A percentile compares a stretch with the other conserved stretches of the same genome.
phyloP scores from a whole-genome alignment of 2,329 filamentous ascomycete genomes.

The Harringtonia aguacate region DNA sequence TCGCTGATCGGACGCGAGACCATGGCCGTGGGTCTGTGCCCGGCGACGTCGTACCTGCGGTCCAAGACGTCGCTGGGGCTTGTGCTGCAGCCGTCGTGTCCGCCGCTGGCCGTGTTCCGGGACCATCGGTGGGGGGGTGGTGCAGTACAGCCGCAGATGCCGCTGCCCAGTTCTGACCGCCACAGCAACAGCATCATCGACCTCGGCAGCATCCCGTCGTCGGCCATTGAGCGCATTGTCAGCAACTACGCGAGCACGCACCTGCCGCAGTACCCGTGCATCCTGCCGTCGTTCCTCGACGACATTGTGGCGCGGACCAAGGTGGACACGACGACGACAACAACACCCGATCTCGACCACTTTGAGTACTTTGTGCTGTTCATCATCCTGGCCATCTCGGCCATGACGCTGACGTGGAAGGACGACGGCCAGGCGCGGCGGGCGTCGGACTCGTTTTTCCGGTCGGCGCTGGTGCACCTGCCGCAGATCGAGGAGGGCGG shows the following conservation, averaged over 20 bases:
- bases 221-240: slow-evolving; percentile 3
- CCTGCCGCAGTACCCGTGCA: slow-evolving; percentile 4
- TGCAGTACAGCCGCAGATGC: neutral
- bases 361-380: slow-evolving; percentile 20
- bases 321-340: neutral
- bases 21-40: neutral
- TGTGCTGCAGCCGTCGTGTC: slow-evolving; percentile 2
- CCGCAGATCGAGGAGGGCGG: slow-evolving; percentile 13
- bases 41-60: neutral
- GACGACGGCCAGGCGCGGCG: slow-evolving; percentile 21
- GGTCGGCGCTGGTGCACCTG: slow-evolving; percentile 18
- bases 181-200: neutral
- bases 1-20: slow-evolving; percentile 1
- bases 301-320: neutral
- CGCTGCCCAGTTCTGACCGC: neutral
- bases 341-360: neutral
- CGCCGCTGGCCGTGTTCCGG: neutral
- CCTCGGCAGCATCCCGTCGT: slow-evolving; percentile 1
- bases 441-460: slow-evolving; percentile 3
- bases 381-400: slow-evolving; percentile 19
- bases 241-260: slow-evolving; percentile 2
- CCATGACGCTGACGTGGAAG: slow-evolving; percentile 28
- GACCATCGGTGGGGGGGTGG: neutral
- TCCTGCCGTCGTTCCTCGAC: neutral
- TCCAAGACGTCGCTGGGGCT: neutral